Conservation (phyloP, 805 yeast species). For the Tetrapisispora iriomotensis region DNA sequence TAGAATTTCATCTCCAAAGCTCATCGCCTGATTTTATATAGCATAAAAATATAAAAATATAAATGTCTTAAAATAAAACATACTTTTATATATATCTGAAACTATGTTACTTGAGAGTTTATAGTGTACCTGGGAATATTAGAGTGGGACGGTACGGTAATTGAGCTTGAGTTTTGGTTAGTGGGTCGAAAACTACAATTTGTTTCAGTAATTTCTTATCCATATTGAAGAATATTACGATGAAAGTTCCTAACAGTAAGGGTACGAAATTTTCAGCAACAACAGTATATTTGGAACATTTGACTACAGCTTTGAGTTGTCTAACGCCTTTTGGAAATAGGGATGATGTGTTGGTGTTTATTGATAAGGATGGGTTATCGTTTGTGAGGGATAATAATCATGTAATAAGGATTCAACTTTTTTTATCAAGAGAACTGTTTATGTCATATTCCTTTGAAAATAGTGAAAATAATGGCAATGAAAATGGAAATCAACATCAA, state of each 20-base stretch:
- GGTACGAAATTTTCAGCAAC: constrained; percentile 34
- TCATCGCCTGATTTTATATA: too few relatives aligned
- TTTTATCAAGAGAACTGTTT: constrained; percentile 26
- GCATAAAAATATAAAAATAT: too few relatives aligned
- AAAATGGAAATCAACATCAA: constrained; percentile 8
- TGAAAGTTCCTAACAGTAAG: constrained; percentile 1
- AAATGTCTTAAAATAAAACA: too few relatives aligned
- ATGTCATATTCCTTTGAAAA: constrained; percentile 18
- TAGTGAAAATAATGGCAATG: constrained; percentile 3
- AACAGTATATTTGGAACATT: constrained; percentile 37
- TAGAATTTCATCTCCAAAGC: too few relatives aligned
- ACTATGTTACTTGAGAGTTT: too few relatives aligned
- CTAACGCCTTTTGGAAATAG: constrained; percentile 33
- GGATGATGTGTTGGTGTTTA: constrained; percentile 32
- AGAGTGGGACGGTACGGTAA: too few relatives aligned
- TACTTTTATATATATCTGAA: too few relatives aligned
- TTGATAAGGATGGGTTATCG: constrained; percentile 42
- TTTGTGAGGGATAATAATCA: constrained; percentile 41
- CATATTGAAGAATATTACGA: too few relatives aligned
- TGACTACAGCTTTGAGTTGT: constrained; percentile 37
- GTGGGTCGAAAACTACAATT: too few relatives aligned
- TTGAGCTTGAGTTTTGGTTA: too few relatives aligned
- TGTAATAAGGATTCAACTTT: constrained; percentile 29
- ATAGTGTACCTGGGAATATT: too few relatives aligned
- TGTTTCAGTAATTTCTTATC: too few relatives aligned